Percentiles rank a stretch among this genome's conserved stretches.
These are phyloP conservation scores for Monascus ruber DNA, from an alignment of 2,329 filamentous ascomycete species.

Conservation along the genomic window DNA sequence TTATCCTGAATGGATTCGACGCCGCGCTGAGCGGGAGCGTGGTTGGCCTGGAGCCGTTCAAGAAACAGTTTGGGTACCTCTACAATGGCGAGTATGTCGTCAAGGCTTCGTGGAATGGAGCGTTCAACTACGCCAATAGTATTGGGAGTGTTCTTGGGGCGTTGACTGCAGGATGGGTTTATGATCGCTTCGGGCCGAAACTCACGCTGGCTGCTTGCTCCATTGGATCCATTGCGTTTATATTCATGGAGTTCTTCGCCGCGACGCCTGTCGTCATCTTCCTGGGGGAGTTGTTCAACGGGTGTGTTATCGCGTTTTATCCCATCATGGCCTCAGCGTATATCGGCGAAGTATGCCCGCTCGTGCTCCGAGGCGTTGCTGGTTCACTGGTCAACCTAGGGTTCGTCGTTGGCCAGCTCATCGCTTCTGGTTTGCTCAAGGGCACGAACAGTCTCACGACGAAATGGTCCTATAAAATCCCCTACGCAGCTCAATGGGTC, in stretches of 20 bases:
- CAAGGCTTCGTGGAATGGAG: constrained; percentile 15
- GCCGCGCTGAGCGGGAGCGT: constrained; percentile 14
- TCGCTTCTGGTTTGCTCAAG: constrained; percentile 19
- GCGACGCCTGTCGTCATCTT: constrained; percentile 44
- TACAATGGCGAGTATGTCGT: constrained; percentile 13
- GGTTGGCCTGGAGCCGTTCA: constrained; percentile 16
- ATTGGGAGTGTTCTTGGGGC: constrained; percentile 16
- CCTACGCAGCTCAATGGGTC: constrained; percentile 15
- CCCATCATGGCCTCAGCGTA: constrained; percentile 41
- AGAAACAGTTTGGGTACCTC: constrained; percentile 17
- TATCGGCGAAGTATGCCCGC: constrained; percentile 18
- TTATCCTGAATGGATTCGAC: constrained; percentile 14
- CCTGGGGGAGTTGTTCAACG: constrained; percentile 51
- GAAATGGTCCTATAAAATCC: constrained; percentile 13
- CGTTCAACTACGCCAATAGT: constrained; percentile 16
- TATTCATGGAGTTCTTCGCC: constrained; percentile 55
- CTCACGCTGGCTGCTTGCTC: constrained; percentile 15
- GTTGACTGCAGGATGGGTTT: constrained; percentile 11
- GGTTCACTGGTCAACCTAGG: constrained; percentile 19
- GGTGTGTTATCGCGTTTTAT: constrained; percentile 51
- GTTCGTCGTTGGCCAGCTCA: constrained; percentile 21
- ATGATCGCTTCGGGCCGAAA: constrained; percentile 18
- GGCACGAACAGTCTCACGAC: constrained; percentile 9
- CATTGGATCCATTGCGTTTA: constrained; percentile 32
- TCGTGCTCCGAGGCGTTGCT: constrained; percentile 18